Evolutionary conservation across 2,329 filamentous ascomycete species (phyloP), one percentile per base, ranked within the genome.

Genomic region (Aspergillus quadricinctus): DNA sequence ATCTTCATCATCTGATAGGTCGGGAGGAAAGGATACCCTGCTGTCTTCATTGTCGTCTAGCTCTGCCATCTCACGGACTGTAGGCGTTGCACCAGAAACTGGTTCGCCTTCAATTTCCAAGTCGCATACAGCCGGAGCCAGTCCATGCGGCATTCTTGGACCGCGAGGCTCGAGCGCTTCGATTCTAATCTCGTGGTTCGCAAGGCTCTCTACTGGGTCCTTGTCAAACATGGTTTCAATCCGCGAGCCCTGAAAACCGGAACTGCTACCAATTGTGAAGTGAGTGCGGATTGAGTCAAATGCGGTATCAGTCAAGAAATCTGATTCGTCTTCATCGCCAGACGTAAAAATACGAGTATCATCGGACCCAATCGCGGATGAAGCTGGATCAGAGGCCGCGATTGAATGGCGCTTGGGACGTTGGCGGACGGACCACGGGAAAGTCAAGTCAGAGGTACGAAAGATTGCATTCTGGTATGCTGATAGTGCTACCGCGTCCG

Each of bases 181-280:
- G 48, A 83, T 54, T 74, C 73, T 53, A 75, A 69, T 52, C 63
- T 75, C 78, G 58, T 73, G 66, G 60, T 77, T 76, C 49, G 69
- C 72, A 48, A 66, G 50, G 28, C 67, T 64, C 17, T 72, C 66
- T 7, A 69, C 59, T 57, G 75, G 76, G 51, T 77, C 79, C 64
- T 83, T 81, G 68, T 85, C 82, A 68, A 87, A 87, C 64, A 87
- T 84, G 10, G 81, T 84, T 63, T 87, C 83, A 56, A 87, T 85
- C 50, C 80, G 80, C 58, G 83, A 79, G 46, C 82, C 81, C 63
- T 81, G 77, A 57, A 78, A 73, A 45, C 78, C 80, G 27, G 80
- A 80, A 54, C 78, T 80, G 64, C 74, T 77, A 53, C 78, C 81
- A 59, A 78, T 77, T 17, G 82, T 84, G 52, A 80, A 80, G 63